These are phyloP conservation scores for Apiotrichum mycotoxinovorans DNA, from an alignment of 1,284 basidiomycete species.

Conservation along the genomic window DNA sequence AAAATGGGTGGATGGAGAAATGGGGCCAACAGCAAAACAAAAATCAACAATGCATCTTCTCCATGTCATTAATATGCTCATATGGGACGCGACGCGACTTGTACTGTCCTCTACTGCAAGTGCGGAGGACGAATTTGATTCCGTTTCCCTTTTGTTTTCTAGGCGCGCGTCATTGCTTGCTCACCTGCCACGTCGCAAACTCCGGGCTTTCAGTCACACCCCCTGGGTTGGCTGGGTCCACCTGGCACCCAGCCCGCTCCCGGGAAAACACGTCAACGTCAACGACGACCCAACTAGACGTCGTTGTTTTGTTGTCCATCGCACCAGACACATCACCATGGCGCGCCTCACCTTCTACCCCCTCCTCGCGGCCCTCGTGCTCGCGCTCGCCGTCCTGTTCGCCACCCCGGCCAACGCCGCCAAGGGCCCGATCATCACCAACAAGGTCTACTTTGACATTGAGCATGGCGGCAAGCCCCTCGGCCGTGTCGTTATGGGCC, in stretches of 20 bases:
- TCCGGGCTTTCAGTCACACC: too few relatives aligned
- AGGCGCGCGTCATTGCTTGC: background rate
- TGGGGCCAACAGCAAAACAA: background rate
- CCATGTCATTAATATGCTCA: too few relatives aligned
- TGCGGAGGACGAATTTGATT: too few relatives aligned
- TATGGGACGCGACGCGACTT: background rate
- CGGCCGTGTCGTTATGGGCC: conserved; percentile 76
- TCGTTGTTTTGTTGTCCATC: background rate
- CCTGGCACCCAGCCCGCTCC: too few relatives aligned
- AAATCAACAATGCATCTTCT: background rate
- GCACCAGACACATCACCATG: conserved; percentile 32
- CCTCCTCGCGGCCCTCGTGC: conserved; percentile 63
- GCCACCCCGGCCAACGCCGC: conserved; percentile 37
- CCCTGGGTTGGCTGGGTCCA: too few relatives aligned
- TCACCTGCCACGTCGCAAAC: background rate
- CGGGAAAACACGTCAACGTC: too few relatives aligned
- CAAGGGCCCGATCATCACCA: conserved; percentile 69
- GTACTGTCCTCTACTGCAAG: background rate
- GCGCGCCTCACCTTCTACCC: conserved; percentile 61
- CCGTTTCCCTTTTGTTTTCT: background rate
- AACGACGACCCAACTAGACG: too few relatives aligned
- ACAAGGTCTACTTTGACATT: conserved; percentile 92
- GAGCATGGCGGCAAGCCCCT: conserved; percentile 78
- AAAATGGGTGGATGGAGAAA: background rate
- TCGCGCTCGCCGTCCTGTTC: conserved; percentile 55